A percentile compares a stretch with the other conserved stretches of the same genome.
These are phyloP conservation scores for Porcisia deanei DNA, from an alignment of 208 protist genomes.

Conservation along the genomic window DNA sequence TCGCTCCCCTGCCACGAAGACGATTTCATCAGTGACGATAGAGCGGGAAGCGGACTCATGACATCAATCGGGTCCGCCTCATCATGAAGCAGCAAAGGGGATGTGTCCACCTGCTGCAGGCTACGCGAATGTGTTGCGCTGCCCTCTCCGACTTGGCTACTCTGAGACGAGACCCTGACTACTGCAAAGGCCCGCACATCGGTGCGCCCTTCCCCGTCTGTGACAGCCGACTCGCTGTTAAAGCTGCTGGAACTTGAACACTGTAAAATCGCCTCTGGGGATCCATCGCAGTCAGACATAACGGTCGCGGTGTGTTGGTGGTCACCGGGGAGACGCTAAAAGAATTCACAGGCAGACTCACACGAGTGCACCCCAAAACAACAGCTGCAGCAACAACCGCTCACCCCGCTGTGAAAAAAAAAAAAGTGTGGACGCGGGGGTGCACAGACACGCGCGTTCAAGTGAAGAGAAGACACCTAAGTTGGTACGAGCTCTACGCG, in stretches of 20 bases:
- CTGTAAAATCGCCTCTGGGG: not conserved
- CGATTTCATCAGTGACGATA: not conserved
- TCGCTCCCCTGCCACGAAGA: not conserved
- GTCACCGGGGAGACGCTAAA: not conserved
- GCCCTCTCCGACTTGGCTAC: not conserved
- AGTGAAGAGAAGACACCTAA: too few relatives aligned
- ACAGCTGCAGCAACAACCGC: too few relatives aligned
- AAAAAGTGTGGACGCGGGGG: too few relatives aligned
- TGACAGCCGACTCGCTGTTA: conserved; percentile 3
- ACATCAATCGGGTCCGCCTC: not conserved
- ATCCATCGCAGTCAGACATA: not conserved
- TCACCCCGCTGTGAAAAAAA: too few relatives aligned
- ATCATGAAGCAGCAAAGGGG: not conserved
- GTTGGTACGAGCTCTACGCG: too few relatives aligned
- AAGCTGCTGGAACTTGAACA: conserved; percentile 26
- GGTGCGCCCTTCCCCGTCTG: not conserved
- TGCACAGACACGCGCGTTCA: too few relatives aligned
- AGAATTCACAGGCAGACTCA: not conserved
- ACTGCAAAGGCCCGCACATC: not conserved
- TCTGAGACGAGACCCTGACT: not conserved
- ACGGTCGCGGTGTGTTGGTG: not conserved
- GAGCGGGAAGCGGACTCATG: not conserved
- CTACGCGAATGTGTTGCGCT: not conserved
- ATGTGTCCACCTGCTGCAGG: not conserved
- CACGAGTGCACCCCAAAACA: not conserved